phyloP scores from a whole-genome alignment of 257 asterid genomes.

The Solanum boliviense region DNA sequence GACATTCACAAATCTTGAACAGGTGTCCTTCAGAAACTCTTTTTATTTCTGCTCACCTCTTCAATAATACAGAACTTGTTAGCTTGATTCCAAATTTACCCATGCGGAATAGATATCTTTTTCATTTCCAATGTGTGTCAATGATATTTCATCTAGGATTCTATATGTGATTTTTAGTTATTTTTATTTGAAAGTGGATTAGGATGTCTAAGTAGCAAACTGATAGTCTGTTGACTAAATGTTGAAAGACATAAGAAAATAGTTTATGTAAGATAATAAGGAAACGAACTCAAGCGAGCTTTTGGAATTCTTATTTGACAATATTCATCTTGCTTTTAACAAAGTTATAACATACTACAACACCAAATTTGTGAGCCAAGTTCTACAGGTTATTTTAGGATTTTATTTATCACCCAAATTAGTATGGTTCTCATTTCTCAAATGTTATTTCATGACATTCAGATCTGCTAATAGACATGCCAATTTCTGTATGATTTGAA shows the following conservation, averaged over 20 bases:
- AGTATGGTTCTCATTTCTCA: background rate
- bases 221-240: background rate
- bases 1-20: slow-evolving; percentile 53
- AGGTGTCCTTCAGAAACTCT: slow-evolving; percentile 32
- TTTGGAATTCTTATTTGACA: background rate
- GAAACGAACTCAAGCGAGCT: background rate
- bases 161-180: background rate
- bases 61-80: background rate
- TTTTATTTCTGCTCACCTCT: background rate
- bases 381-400: background rate
- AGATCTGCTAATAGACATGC: background rate
- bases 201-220: background rate
- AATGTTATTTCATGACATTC: background rate
- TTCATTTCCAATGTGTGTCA: background rate
- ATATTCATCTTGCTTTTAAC: background rate
- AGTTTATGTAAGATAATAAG: background rate
- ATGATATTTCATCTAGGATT: background rate
- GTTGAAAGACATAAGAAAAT: background rate
- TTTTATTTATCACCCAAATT: background rate
- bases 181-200: background rate
- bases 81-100: background rate
- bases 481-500: background rate
- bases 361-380: background rate
- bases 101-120: background rate
- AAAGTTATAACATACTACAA: background rate